Evolutionary conservation across 495 filamentous ascomycete genomes (phyloP), one percentile per base, ranked within the genome.

Genomic region (Geopyxis carbonaria): DNA sequence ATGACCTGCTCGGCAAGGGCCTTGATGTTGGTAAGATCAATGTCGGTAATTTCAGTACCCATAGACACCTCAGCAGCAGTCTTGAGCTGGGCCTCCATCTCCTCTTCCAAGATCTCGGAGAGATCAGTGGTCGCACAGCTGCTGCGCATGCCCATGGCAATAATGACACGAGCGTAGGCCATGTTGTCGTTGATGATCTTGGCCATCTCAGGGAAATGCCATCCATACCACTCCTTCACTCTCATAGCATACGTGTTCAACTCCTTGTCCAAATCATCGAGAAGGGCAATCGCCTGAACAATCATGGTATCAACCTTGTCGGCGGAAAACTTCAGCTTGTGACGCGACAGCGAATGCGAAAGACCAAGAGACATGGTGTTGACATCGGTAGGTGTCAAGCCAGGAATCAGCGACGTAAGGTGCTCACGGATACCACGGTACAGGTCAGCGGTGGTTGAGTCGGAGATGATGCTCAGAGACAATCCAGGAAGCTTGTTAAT

Each of bases 221-320:
- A 99, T 42, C 89, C 89, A 53, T 99, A 99, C 89, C 89, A 99
- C 61, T 99, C 89, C 73, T 93, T 94, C 36, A 94, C 85, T 56
- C 89, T 69, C 89, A 99, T 99, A 48, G 89, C 91, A 53, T 93
- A 94, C 46, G 76, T 87, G 63, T 99, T 99, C 34, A 99, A 65
- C 59, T 99, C 91, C 68, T 99, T 99, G 66, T 99, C 89, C 28
- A 95, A 64, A 48, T 95, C 89, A 58, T 99, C 89, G 16, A 99
- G 67, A 32, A 93, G 74, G 19, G 76, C 75, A 51, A 97, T 92
- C 40, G 89, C 83, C 62, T 95, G 89, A 27, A 99, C 82, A 48
- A 99, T 93, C 89, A 99, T 99, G 37, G 85, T 86, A 51, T 99
- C 89, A 41, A 99, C 92, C 66, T 99, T 99, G 51, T 99, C 89